A percentile compares a stretch with the other conserved stretches of the same genome.
Evolutionary conservation across 148 eudicot species (phyloP).

Genomic region (Talinum fruticosum): DNA sequence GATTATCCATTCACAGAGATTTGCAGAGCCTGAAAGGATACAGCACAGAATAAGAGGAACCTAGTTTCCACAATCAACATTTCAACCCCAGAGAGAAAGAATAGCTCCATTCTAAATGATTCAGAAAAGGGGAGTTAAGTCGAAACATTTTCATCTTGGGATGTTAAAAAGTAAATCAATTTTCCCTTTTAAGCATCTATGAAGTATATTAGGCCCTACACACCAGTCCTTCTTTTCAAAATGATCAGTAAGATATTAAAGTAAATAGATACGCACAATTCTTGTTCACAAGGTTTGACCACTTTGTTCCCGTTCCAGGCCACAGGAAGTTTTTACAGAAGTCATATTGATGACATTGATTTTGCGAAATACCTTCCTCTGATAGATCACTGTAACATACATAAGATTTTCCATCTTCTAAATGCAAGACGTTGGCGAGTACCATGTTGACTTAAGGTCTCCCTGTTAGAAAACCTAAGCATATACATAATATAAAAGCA

Average conservation of each 20-base stretch:
- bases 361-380: constrained; percentile 52
- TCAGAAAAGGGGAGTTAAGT: too few species aligned
- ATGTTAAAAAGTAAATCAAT: neutral
- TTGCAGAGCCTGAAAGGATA: constrained; percentile 42
- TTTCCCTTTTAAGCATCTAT: neutral
- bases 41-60: neutral
- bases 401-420: constrained; percentile 64
- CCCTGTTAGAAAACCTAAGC: constrained; percentile 67
- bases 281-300: neutral
- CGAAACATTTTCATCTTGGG: constrained; percentile 15
- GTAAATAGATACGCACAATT: too few species aligned
- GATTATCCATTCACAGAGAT: constrained; percentile 76
- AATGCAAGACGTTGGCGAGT: constrained; percentile 60
- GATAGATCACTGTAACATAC: constrained; percentile 57
- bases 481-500: neutral
- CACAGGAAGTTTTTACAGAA: neutral
- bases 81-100: neutral
- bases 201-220: too few species aligned
- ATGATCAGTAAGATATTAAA: too few species aligned
- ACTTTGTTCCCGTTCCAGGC: neutral
- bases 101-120: neutral
- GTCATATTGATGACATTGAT: neutral
- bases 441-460: constrained; percentile 67
- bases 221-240: too few species aligned
- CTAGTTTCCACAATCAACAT: neutral